These are phyloP conservation scores for Fusarium beomiforme DNA, from an alignment of 2,329 filamentous ascomycete genomes.

Conservation along the genomic window DNA sequence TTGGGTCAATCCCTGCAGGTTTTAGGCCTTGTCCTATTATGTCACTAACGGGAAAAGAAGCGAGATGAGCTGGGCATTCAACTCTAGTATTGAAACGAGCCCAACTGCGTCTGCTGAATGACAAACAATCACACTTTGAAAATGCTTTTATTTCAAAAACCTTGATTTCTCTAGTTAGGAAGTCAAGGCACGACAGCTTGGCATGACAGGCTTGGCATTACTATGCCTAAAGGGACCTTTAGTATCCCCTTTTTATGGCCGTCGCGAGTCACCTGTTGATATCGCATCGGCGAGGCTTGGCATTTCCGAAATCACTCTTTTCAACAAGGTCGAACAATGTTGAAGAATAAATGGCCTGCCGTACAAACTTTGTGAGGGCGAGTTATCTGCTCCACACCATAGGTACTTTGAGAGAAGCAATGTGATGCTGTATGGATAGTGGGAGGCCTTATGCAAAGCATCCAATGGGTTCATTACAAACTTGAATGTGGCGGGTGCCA, in stretches of 20 bases:
- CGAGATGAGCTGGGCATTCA: conserved; percentile 7
- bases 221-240: background rate
- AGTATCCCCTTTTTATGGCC: conserved; percentile 19
- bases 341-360: background rate
- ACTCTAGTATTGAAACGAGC: conserved; percentile 5
- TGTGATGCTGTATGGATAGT: background rate
- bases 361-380: background rate
- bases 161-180: background rate
- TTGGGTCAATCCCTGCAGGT: background rate
- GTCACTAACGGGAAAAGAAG: background rate
- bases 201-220: conserved; percentile 7
- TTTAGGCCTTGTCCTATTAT: background rate
- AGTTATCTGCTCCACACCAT: background rate
- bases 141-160: background rate
- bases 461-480: background rate
- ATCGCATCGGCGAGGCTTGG: conserved; percentile 23
- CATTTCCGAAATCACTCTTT: conserved; percentile 14
- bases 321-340: background rate
- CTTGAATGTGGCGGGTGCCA: background rate
- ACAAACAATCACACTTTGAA: conserved; percentile 15
- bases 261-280: conserved; percentile 23
- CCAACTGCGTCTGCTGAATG: conserved; percentile 33
- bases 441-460: conserved; percentile 21
- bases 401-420: background rate
- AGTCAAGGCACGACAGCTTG: background rate